phyloP scores from a whole-genome alignment of 345 rosid genomes.

The Rhodamnia rubescens region DNA sequence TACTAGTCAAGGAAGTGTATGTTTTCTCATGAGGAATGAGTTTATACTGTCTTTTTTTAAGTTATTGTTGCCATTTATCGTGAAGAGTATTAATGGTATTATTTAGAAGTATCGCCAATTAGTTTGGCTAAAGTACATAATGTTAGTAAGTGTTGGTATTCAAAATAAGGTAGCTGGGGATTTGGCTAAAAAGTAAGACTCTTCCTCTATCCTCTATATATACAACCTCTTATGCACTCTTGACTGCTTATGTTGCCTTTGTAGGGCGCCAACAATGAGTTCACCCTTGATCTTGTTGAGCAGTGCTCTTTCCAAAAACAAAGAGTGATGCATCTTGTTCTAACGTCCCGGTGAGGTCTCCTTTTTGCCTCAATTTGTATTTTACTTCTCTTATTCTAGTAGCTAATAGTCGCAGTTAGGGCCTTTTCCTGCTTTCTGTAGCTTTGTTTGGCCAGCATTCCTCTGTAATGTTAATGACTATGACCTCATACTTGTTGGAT shows the following conservation, averaged over 20 bases:
- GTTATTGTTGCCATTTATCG: not conserved
- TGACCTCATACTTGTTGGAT: not conserved
- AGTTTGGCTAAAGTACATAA: not conserved
- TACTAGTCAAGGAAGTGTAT: not conserved
- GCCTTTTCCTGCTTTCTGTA: not conserved
- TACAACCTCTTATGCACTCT: not conserved
- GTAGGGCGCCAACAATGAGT: slow-evolving; percentile 81
- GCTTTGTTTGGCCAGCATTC: not conserved
- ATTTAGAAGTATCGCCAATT: not conserved
- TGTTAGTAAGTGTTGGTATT: not conserved
- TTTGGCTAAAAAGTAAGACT: not conserved
- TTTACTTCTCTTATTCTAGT: not conserved
- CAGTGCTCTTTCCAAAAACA: slow-evolving; percentile 98
- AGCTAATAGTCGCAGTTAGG: not conserved
- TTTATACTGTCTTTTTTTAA: not conserved
- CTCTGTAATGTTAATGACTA: not conserved
- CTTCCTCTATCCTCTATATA: not conserved
- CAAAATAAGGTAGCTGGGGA: not conserved
- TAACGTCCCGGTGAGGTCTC: slow-evolving; percentile 66
- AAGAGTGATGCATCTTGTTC: slow-evolving; percentile 81
- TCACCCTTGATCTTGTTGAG: slow-evolving; percentile 97
- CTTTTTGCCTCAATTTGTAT: not conserved
- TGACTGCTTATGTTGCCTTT: slow-evolving; percentile 4
- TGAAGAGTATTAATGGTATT: not conserved
- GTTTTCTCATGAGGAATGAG: not conserved